Percentiles rank a stretch among this genome's conserved stretches.
phyloP scores from a whole-genome alignment of 805 yeast genomes.

The Kodamaea laetipori region DNA sequence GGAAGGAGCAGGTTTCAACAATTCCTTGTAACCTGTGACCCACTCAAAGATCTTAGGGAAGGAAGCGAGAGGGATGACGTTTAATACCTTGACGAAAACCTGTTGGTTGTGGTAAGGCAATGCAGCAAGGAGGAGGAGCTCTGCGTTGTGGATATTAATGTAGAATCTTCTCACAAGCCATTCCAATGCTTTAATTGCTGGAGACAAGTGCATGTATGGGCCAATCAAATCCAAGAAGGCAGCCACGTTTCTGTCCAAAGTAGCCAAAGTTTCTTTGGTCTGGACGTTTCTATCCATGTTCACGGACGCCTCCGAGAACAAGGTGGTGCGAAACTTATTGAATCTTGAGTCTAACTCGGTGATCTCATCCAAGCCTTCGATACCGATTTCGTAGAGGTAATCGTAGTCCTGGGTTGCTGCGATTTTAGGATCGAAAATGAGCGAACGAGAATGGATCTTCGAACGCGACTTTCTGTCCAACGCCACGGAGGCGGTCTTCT shows the following conservation, averaged over 20 bases:
- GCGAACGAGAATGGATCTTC: slow-evolving; percentile 83
- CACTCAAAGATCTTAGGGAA: slow-evolving; percentile 83
- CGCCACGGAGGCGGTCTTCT: slow-evolving; percentile 67
- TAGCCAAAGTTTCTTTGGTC: slow-evolving; percentile 71
- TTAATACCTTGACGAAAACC: slow-evolving; percentile 72
- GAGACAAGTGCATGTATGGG: slow-evolving; percentile 72
- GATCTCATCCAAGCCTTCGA: slow-evolving; percentile 76
- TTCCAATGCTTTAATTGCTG: slow-evolving; percentile 82
- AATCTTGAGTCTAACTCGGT: slow-evolving; percentile 75
- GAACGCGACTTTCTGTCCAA: slow-evolving; percentile 85
- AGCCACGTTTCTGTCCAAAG: slow-evolving; percentile 71
- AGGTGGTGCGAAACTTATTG: slow-evolving; percentile 61
- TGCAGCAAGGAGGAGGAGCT: slow-evolving; percentile 65
- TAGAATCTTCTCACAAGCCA: slow-evolving; percentile 94
- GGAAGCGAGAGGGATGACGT: slow-evolving; percentile 57
- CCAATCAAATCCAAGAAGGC: slow-evolving; percentile 74
- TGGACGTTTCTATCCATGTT: slow-evolving; percentile 81
- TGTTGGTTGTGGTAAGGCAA: slow-evolving; percentile 81
- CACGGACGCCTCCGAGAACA: slow-evolving; percentile 83
- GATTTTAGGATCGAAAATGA: slow-evolving; percentile 78
- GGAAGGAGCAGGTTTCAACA: slow-evolving; percentile 64
- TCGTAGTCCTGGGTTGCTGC: slow-evolving; percentile 97
- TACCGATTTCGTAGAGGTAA: slow-evolving; percentile 66
- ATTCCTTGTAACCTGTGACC: slow-evolving; percentile 65
- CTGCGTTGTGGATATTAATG: slow-evolving; percentile 79